Evolutionary conservation across 2,329 filamentous ascomycete genomes (phyloP).

Genomic region (Nemania sp.): DNA sequence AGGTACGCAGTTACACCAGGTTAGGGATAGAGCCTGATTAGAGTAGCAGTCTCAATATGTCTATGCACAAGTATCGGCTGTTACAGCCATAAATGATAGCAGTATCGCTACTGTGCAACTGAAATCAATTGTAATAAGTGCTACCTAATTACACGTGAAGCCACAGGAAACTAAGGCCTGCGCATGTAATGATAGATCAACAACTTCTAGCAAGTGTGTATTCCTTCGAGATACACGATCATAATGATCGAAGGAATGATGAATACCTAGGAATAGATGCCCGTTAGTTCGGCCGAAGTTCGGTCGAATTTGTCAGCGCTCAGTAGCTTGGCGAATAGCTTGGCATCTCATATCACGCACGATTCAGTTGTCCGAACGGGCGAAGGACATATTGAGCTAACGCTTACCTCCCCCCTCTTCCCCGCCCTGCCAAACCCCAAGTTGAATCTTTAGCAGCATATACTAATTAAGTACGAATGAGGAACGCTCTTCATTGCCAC

Average conservation of each 20-base stretch:
- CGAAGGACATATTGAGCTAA: too few species aligned
- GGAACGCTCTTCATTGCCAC: too few species aligned
- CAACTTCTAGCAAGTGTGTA: background rate
- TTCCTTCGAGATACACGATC: background rate
- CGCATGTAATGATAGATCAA: background rate
- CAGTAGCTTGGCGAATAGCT: background rate
- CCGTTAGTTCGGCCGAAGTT: background rate
- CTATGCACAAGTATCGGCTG: background rate
- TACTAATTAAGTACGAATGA: too few species aligned
- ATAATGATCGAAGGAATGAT: background rate
- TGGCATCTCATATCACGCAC: background rate
- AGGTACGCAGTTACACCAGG: background rate
- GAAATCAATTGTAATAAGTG: background rate
- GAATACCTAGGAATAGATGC: background rate
- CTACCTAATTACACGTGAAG: background rate
- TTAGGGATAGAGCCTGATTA: background rate
- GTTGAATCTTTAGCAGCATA: too few species aligned
- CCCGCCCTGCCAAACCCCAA: too few species aligned
- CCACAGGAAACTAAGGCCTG: background rate
- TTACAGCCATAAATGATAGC: background rate
- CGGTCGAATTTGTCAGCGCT: conserved; percentile 7
- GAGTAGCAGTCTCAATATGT: background rate
- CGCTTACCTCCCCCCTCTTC: too few species aligned
- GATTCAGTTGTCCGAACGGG: background rate
- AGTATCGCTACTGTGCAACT: background rate